Evolutionary conservation across 148 eudicot species (phyloP), one percentile per base, ranked within the genome.

Genomic region (Rheum nobile): DNA sequence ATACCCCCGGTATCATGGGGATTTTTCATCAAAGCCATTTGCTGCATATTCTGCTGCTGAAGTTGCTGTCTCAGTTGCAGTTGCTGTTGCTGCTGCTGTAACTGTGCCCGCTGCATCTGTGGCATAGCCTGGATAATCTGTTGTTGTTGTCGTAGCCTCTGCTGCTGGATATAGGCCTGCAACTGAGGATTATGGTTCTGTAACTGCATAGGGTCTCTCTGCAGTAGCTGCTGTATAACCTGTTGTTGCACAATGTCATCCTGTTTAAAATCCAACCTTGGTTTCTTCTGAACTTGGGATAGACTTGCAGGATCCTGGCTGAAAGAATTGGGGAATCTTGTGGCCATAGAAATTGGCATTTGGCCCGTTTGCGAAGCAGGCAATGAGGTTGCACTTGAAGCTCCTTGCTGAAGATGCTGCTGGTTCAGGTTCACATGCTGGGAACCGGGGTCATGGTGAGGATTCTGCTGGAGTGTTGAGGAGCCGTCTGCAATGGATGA

Each of bases 151-250:
- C 97, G 76, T 70, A 88, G 68, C 78, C 98, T 84, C 82, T 91
- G 97, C 76, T 94, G 93, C 77, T 94, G 93, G 67, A 89, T 71
- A 22, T 89, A 81, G 37, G 93, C 98, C 74, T 94, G 97, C 42
- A 88, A 71, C 82, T 91, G 98, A 35, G 96, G 90, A 72, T 80
- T 91, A 31, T 86, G 84, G 77, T 72, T 81, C 77, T 85, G 93
- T 63, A 88, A 54, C 75, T 86, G 93, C 90, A 88, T 80, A 3
- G 90, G 75, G 55, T 91, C 97, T 71, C 92, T 88, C 76, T 91
- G 97, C 79, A 87, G 38, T 4, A 88, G 32, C 71, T 94, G 93
- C 31, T 91, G 95, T 32, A 94, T 35, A 83, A 83, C 84, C 72
- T 91, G 97, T 46, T 90, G 93, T 31, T 85, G 96, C 79, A 83